phyloP scores from a whole-genome alignment of 768 basidiomycete species.

The Mycena rebaudengoi region DNA sequence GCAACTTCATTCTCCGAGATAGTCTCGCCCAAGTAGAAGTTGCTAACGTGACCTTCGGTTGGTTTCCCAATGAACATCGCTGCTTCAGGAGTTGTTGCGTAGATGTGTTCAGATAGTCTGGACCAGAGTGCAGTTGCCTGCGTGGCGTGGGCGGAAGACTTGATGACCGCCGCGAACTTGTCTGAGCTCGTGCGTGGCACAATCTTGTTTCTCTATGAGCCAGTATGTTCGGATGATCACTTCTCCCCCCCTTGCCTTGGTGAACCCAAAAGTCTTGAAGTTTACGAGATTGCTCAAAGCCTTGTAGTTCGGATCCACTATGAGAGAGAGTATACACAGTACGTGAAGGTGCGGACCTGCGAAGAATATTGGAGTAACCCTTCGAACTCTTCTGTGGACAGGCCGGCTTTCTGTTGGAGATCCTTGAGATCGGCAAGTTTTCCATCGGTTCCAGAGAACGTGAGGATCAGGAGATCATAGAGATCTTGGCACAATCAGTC shows the following conservation, averaged over 20 bases:
- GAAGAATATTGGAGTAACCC: slow-evolving; percentile 74
- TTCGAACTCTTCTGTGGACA: slow-evolving; percentile 71
- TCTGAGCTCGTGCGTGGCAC: slow-evolving; percentile 70
- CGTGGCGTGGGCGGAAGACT: slow-evolving; percentile 64
- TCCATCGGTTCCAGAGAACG: slow-evolving; percentile 65
- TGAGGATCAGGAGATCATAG: slow-evolving; percentile 75
- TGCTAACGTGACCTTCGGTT: slow-evolving; percentile 77
- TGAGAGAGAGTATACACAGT: slow-evolving; percentile 3
- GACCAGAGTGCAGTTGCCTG: slow-evolving; percentile 70
- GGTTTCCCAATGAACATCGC: slow-evolving; percentile 84
- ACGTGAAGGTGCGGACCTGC: slow-evolving; percentile 59
- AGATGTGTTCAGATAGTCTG: slow-evolving; percentile 74
- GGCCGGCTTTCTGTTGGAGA: slow-evolving; percentile 61
- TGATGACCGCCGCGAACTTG: slow-evolving; percentile 71
- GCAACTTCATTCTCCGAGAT: slow-evolving; percentile 83
- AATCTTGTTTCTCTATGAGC: too few species aligned
- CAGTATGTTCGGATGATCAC: too few species aligned
- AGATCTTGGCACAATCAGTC: slow-evolving; percentile 52
- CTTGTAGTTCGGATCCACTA: too few species aligned
- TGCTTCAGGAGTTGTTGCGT: slow-evolving; percentile 68
- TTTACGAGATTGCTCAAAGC: slow-evolving; percentile 74
- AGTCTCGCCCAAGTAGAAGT: slow-evolving; percentile 83
- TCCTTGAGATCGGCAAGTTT: slow-evolving; percentile 63
- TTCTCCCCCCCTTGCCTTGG: too few species aligned
- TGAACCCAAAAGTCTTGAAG: slow-evolving; percentile 85